These are phyloP conservation scores for Cyberlindnera lachancei DNA, from an alignment of 805 yeast genomes.

Conservation along the genomic window DNA sequence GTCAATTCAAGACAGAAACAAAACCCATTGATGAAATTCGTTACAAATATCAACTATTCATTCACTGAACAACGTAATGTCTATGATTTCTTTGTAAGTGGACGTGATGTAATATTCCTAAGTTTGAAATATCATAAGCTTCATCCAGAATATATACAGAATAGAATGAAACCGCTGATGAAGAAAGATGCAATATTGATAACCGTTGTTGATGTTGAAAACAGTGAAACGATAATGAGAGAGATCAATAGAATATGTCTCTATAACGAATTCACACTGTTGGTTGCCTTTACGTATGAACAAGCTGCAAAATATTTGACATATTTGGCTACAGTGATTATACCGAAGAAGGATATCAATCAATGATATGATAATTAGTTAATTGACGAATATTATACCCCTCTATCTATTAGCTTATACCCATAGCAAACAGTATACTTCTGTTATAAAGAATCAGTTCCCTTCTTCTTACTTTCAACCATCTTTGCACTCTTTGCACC, in stretches of 20 bases:
- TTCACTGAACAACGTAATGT: constrained; percentile 36
- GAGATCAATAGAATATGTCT: constrained; percentile 34
- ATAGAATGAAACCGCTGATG: constrained; percentile 37
- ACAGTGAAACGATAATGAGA: constrained; percentile 37
- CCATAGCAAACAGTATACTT: no score
- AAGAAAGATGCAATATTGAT: constrained; percentile 46
- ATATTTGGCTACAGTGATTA: constrained; percentile 20
- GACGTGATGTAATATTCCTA: constrained; percentile 48
- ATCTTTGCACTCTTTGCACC: constrained; percentile 95
- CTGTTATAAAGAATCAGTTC: constrained; percentile 49
- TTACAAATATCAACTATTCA: constrained; percentile 50
- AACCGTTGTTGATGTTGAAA: constrained; percentile 59
- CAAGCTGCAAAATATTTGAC: constrained; percentile 43
- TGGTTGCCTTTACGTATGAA: constrained; percentile 38
- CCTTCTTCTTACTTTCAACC: constrained; percentile 70
- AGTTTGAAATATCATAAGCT: constrained; percentile 68
- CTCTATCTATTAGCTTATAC: no score
- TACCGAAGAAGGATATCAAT: constrained; percentile 7
- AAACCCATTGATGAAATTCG: constrained; percentile 54
- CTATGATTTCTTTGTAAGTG: constrained; percentile 63
- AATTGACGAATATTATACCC: no score
- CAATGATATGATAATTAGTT: no score
- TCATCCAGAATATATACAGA: constrained; percentile 67
- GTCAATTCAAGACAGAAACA: constrained; percentile 66
- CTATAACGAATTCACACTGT: constrained; percentile 33